Conservation (phyloP, 73 alveolate species). For the Paramecium sexaurelia region DNA sequence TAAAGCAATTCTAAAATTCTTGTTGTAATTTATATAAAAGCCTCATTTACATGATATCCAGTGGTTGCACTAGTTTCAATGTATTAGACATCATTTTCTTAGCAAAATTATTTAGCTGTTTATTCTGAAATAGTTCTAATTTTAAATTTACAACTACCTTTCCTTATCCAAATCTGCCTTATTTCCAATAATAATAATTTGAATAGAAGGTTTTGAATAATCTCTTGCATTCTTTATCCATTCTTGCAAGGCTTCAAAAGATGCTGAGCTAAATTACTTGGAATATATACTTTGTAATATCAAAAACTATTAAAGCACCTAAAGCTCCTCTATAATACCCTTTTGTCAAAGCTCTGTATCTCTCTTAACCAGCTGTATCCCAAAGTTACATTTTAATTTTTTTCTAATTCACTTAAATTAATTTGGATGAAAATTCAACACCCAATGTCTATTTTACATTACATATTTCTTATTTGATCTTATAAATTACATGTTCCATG, state of each 20-base stretch:
- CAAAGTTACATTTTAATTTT: slow-evolving; percentile 79
- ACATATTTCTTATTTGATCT: not conserved
- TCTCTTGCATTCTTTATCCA: slow-evolving; percentile 72
- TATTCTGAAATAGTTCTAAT: not conserved
- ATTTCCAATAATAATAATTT: slow-evolving; percentile 77
- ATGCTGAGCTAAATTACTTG: not conserved
- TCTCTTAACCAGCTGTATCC: slow-evolving; percentile 93
- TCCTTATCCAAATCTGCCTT: slow-evolving; percentile 75
- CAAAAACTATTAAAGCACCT: slow-evolving; percentile 67
- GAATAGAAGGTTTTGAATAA: slow-evolving; percentile 70
- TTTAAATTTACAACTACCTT: not conserved
- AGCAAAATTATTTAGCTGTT: not conserved
- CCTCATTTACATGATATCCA: slow-evolving; percentile 72
- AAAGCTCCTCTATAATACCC: slow-evolving; percentile 69
- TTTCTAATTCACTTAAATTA: not conserved
- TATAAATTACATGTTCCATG: not conserved
- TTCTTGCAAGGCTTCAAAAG: slow-evolving; percentile 63
- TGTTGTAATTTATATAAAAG: not conserved
- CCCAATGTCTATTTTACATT: not conserved
- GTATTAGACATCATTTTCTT: not conserved
- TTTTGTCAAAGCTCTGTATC: slow-evolving; percentile 69
- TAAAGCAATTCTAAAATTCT: not conserved
- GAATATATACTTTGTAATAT: slow-evolving; percentile 57
- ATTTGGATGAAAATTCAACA: slow-evolving; percentile 24
- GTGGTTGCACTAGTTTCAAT: slow-evolving; percentile 75